phyloP scores from a whole-genome alignment of 139 green algal species.

The Spirogloea muscicola region DNA sequence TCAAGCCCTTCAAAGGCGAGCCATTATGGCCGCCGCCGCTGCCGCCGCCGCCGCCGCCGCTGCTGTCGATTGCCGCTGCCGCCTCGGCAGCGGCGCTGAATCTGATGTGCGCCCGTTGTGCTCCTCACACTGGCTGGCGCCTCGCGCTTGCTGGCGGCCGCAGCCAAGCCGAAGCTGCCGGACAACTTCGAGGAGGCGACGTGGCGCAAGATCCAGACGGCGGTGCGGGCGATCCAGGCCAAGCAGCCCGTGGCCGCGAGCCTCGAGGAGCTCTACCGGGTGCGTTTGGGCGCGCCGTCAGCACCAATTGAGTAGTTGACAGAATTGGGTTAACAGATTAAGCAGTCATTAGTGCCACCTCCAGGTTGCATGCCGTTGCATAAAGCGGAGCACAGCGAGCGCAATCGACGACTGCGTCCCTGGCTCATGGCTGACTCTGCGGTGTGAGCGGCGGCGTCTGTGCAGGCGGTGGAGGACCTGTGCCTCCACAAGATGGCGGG shows the following conservation, averaged over 20 bases:
- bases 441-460: background rate
- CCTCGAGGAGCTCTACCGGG: conserved; percentile 87
- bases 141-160: conserved; percentile 7
- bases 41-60: no score
- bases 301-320: background rate
- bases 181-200: conserved; percentile 78
- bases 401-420: background rate
- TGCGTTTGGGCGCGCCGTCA: background rate
- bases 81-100: no score
- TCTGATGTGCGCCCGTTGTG: no score
- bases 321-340: no score
- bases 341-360: background rate
- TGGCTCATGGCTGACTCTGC: no score
- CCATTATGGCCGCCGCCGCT: no score
- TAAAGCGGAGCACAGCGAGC: background rate
- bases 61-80: no score
- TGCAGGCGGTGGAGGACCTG: conserved; percentile 87
- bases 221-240: conserved; percentile 77
- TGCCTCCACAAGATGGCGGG: conserved; percentile 86
- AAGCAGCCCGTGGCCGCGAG: conserved; percentile 69
- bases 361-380: background rate
- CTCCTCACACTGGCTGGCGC: no score
- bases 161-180: conserved; percentile 77
- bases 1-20: no score
- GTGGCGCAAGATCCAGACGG: conserved; percentile 76